Conservation (phyloP, 768 basidiomycete species). For the Russula compacta region DNA sequence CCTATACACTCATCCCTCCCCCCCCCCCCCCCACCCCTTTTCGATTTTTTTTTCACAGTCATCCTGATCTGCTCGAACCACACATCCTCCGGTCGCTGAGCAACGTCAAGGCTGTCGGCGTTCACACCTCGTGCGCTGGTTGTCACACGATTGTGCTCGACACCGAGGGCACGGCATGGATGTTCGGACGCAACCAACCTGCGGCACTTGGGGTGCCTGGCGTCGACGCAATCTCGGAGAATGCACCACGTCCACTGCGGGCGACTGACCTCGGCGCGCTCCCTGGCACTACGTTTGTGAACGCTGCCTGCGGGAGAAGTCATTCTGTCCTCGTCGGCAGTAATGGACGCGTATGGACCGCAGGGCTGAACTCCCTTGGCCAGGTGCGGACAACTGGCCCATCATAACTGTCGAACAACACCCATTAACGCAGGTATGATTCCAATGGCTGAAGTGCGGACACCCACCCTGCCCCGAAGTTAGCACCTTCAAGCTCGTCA, state of each 20-base stretch:
- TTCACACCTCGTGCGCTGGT: conserved; percentile 67
- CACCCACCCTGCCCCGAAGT: conserved; percentile 45
- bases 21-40: background rate
- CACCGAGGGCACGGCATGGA: conserved; percentile 70
- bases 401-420: background rate
- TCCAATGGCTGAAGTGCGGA: conserved; percentile 9
- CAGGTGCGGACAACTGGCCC: conserved; percentile 41
- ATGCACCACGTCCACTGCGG: conserved; percentile 53
- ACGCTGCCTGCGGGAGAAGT: conserved; percentile 75
- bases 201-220: conserved; percentile 54
- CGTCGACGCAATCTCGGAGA: conserved; percentile 53
- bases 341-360: conserved; percentile 75
- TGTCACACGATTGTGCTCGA: conserved; percentile 75
- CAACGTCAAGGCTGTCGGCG: conserved; percentile 63
- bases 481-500: conserved; percentile 51
- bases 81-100: conserved; percentile 82
- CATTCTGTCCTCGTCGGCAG: conserved; percentile 80
- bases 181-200: conserved; percentile 80
- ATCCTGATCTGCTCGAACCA: conserved; percentile 79
- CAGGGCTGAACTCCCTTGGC: conserved; percentile 72
- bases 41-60: conserved; percentile 27
- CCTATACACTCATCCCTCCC: background rate
- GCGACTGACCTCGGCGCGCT: conserved; percentile 56
- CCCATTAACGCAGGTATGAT: background rate
- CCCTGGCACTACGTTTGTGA: conserved; percentile 46